Percentiles rank a stretch among this genome's conserved stretches.
These are phyloP conservation scores for Yamadazyma jaroonii DNA, from an alignment of 1,139 yeast genomes.

Conservation along the genomic window DNA sequence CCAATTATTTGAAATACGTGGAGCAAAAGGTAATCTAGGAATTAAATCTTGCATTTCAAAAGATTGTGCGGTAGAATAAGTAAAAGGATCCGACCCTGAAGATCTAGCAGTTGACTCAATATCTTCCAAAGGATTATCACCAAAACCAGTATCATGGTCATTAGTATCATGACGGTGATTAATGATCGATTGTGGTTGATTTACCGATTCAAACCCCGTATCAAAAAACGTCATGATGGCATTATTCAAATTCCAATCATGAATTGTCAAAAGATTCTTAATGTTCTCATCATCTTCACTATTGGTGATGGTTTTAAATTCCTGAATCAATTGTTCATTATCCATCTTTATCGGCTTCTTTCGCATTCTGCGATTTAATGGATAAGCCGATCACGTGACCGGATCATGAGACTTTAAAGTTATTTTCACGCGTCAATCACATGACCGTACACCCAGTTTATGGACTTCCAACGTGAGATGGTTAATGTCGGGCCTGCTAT, in stretches of 20 bases:
- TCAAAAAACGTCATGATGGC: slow-evolving; percentile 53
- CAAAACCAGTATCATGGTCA: background rate
- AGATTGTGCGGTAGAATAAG: slow-evolving; percentile 25
- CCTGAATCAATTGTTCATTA: slow-evolving; percentile 12
- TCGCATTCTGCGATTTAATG: too few species aligned
- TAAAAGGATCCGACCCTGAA: background rate
- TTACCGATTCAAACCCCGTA: slow-evolving; percentile 29
- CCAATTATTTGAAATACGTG: slow-evolving; percentile 40
- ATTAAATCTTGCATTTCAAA: slow-evolving; percentile 32
- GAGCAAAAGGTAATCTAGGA: slow-evolving; percentile 45
- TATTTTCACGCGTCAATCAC: too few species aligned
- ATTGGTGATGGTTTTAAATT: slow-evolving; percentile 46
- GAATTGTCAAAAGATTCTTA: slow-evolving; percentile 32
- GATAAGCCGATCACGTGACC: too few species aligned
- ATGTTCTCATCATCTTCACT: slow-evolving; percentile 31
- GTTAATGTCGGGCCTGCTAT: too few species aligned
- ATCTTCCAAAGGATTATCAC: background rate
- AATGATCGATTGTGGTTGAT: background rate
- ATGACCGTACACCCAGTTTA: too few species aligned
- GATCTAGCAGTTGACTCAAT: background rate
- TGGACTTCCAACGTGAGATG: too few species aligned
- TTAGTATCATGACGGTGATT: background rate
- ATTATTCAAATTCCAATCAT: slow-evolving; percentile 49
- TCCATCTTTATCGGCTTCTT: background rate
- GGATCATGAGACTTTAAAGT: background rate